These are phyloP conservation scores for Pleomassaria siparia DNA, from an alignment of 2,329 filamentous ascomycete species.

Conservation along the genomic window DNA sequence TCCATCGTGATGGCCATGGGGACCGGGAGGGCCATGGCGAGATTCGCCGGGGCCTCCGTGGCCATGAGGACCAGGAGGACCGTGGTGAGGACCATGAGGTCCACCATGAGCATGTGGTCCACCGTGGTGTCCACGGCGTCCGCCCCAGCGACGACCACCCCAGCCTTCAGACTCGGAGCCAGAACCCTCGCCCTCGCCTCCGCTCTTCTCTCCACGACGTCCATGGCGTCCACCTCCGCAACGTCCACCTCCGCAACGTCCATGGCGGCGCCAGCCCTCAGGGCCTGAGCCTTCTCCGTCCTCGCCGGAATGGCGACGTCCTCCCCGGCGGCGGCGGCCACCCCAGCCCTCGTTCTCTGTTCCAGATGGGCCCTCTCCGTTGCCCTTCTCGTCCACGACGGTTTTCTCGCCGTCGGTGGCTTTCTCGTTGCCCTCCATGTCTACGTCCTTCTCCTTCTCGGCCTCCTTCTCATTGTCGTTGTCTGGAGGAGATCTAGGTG, in stretches of 20 bases:
- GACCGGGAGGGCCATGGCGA: conserved; percentile 4
- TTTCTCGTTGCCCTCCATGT: conserved; percentile 12
- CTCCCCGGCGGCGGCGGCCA: conserved; percentile 24
- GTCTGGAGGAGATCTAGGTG: conserved; percentile 24
- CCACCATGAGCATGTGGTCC: conserved; percentile 15
- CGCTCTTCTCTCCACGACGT: not conserved
- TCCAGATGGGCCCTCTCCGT: conserved; percentile 34
- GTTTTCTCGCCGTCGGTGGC: conserved; percentile 20
- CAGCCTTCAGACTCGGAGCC: conserved; percentile 30
- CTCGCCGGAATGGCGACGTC: conserved; percentile 13
- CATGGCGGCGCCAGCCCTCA: conserved; percentile 25
- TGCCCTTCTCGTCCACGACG: conserved; percentile 21
- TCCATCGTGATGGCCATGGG: conserved; percentile 4
- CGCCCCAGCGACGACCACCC: conserved; percentile 23
- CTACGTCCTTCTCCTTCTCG: conserved; percentile 6
- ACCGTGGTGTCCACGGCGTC: conserved; percentile 13
- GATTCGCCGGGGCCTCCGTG: conserved; percentile 11
- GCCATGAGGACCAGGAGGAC: conserved; percentile 9
- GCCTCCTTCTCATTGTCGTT: conserved; percentile 1
- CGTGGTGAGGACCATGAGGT: conserved; percentile 18
- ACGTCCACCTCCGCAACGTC: conserved; percentile 17
- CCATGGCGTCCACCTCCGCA: conserved; percentile 17
- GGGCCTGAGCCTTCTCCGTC: conserved; percentile 27
- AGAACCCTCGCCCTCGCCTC: conserved; percentile 16
- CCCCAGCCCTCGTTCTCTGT: conserved; percentile 29